Evolutionary conservation across 2,329 filamentous ascomycete species (phyloP).

Genomic region (Paraphaeosphaeria minitans): DNA sequence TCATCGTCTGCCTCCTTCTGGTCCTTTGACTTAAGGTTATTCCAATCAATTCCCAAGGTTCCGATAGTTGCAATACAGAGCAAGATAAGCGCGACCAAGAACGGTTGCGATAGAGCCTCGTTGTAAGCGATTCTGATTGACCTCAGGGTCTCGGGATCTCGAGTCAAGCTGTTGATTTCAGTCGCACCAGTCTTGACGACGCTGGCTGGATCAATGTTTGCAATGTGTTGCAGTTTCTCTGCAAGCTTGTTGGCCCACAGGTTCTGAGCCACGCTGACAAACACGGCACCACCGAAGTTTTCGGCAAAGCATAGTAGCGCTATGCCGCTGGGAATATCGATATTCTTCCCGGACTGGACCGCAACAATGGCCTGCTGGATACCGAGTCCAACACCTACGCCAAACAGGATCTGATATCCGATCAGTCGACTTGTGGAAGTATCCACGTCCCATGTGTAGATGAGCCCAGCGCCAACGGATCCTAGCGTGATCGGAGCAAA

Average conservation of each 20-base stretch:
- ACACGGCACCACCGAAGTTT: slow-evolving; percentile 46
- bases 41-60: neutral
- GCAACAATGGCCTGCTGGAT: slow-evolving; percentile 12
- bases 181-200: neutral
- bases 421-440: slow-evolving; percentile 49
- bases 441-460: slow-evolving; percentile 46
- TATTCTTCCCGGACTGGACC: slow-evolving; percentile 9
- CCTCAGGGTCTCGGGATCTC: neutral
- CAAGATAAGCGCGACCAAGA: neutral
- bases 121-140: neutral
- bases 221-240: neutral
- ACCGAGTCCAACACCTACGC: slow-evolving; percentile 43
- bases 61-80: neutral
- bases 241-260: slow-evolving; percentile 45
- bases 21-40: neutral
- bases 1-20: too few species aligned
- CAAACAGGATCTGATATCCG: slow-evolving; percentile 53
- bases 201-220: neutral
- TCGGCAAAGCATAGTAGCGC: slow-evolving; percentile 47
- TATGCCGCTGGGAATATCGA: slow-evolving; percentile 46
- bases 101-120: neutral
- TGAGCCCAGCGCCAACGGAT: slow-evolving; percentile 17
- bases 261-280: slow-evolving; percentile 49
- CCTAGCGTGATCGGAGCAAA: slow-evolving; percentile 22
- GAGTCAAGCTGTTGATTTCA: neutral